Evolutionary conservation across 805 yeast genomes (phyloP), one percentile per base, ranked within the genome.

Genomic region (Candida methanosorbosa): DNA sequence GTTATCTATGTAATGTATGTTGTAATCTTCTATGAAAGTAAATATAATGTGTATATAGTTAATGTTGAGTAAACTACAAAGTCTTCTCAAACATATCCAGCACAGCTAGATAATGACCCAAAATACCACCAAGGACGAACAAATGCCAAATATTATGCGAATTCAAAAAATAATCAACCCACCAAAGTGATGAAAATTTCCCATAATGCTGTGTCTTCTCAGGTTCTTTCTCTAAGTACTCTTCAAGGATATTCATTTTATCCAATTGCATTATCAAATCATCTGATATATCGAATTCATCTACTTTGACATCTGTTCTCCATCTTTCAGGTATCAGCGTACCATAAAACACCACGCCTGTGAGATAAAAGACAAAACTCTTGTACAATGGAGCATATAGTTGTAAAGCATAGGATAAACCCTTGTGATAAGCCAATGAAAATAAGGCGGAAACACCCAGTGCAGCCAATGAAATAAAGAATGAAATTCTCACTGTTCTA

Each of bases 81-180:
- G n/a, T n/a, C n/a, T 21, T 21, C 23, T 21, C n/a, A n/a, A 78
- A 78, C 82, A 88, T 79, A 38, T 74, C 78, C 41, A 85, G 62
- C 26, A 86, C 64, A 12, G 94, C 90, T 37, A 66, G 65, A 57
- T 88, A 92, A 57, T 90, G 97, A 22, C 94, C 94, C 28, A 82
- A 57, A n/a, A 86, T 77, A 3, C 98, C 98, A 18, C 82, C 67
- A 14, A 92, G 71, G 21, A 92, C 98, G 52, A 82, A 85, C 11
- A 86, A 54, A 59, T 90, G 98, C 98, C 98, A 90, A 21, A 90
- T 64, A 49, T 87, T 88, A 57, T 90, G 98, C 25, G 95, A 84
- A 28, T 76, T 70, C 35, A 78, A 65, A 19, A 72, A 55, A 54
- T 81, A 82, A 46, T 83, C 92, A 13, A 78, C 78, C 90, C 96